Evolutionary conservation across 1,284 basidiomycete genomes (phyloP).

Genomic region (Boletus hoseneyae): DNA sequence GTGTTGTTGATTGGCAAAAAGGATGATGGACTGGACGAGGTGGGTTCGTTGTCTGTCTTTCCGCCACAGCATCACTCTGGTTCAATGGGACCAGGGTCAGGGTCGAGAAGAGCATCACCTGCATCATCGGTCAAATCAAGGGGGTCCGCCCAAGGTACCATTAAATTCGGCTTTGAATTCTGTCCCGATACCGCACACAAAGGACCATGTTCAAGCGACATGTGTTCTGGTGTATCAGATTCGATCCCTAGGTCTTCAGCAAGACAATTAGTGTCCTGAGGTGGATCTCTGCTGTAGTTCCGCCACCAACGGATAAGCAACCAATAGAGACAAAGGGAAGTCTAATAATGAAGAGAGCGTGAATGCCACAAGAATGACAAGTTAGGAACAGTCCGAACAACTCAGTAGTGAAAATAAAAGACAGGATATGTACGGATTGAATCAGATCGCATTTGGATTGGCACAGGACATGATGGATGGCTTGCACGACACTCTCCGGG

Average conservation of each 20-base stretch:
- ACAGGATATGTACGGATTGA: too few relatives aligned
- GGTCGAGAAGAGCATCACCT: conserved; percentile 41
- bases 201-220: conserved; percentile 36
- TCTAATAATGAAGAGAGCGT: too few relatives aligned
- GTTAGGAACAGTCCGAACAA: too few relatives aligned
- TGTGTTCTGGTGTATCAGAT: conserved; percentile 65
- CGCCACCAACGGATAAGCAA: too few relatives aligned
- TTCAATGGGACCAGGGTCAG: conserved; percentile 17
- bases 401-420: too few relatives aligned
- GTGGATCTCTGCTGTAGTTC: conserved; percentile 28
- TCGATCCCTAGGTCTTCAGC: conserved; percentile 76
- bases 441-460: too few relatives aligned
- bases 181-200: conserved; percentile 16
- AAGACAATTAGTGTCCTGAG: conserved; percentile 58
- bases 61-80: conserved; percentile 14
- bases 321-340: too few relatives aligned
- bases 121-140: conserved; percentile 48
- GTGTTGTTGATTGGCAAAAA: conserved; percentile 12
- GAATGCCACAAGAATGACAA: too few relatives aligned
- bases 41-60: conserved; percentile 22
- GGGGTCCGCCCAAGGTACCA: conserved; percentile 41
- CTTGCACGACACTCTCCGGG: too few relatives aligned
- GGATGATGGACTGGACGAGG: conserved; percentile 37
- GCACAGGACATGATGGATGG: too few relatives aligned
- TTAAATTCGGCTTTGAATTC: conserved; percentile 21